A percentile compares a stretch with the other conserved stretches of the same genome.
phyloP scores from a whole-genome alignment of 2,329 filamentous ascomycete genomes.

The Ophiocordyceps unilateralis region DNA sequence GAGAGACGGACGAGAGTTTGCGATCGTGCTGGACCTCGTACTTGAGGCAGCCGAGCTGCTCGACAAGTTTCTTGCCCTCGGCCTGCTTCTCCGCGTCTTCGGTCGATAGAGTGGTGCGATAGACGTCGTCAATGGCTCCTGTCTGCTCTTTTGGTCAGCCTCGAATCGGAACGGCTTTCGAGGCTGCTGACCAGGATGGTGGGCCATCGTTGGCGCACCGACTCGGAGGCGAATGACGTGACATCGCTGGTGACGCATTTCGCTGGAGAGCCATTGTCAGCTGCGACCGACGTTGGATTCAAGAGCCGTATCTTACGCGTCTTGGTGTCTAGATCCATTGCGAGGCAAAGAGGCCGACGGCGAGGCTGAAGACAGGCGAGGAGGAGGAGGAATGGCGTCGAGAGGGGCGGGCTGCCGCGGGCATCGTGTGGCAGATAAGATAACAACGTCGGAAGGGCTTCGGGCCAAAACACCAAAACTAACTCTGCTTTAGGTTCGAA shows the following conservation, averaged over 20 bases:
- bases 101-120: constrained; percentile 47
- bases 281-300: not conserved
- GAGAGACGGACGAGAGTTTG: constrained; percentile 44
- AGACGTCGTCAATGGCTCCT: constrained; percentile 84
- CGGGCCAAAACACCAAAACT: too few relatives aligned
- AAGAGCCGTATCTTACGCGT: constrained; percentile 36
- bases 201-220: constrained; percentile 79
- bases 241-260: constrained; percentile 65
- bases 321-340: constrained; percentile 63
- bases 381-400: not conserved
- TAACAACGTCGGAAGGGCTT: too few relatives aligned
- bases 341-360: too few relatives aligned
- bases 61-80: constrained; percentile 77
- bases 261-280: constrained; percentile 30
- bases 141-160: constrained; percentile 37
- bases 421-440: too few relatives aligned
- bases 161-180: not conserved
- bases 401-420: not conserved
- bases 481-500: too few relatives aligned
- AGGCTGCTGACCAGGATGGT: constrained; percentile 57
- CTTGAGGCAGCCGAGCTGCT: constrained; percentile 66
- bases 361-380: too few relatives aligned
- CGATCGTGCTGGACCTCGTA: constrained; percentile 91
- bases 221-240: constrained; percentile 73
- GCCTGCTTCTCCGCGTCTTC: constrained; percentile 46